Evolutionary conservation across 2,329 filamentous ascomycete species (phyloP).

Genomic region (Lasiodiplodia gonubiensis): DNA sequence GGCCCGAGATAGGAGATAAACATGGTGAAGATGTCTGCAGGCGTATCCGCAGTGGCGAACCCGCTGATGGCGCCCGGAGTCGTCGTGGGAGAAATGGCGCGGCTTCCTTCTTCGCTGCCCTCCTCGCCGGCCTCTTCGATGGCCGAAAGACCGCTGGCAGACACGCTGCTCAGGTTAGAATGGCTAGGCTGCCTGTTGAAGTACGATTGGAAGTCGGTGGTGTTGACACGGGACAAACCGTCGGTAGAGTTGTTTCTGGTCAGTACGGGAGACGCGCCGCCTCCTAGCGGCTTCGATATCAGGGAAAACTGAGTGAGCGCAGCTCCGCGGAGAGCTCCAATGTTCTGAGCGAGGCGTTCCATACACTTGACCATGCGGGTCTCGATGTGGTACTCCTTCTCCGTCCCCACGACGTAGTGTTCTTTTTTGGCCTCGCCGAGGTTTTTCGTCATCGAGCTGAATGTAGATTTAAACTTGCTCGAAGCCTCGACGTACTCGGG

Average conservation of each 20-base stretch:
- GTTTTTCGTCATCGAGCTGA: slow-evolving; percentile 74
- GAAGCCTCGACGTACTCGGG: slow-evolving; percentile 68
- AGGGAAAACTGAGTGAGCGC: slow-evolving; percentile 88
- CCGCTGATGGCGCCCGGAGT: slow-evolving; percentile 28
- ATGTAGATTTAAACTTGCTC: slow-evolving; percentile 68
- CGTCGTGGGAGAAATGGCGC: neutral
- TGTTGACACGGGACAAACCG: slow-evolving; percentile 8
- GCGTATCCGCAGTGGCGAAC: slow-evolving; percentile 51
- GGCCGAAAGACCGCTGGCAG: slow-evolving; percentile 41
- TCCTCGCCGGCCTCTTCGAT: slow-evolving; percentile 44
- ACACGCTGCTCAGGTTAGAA: slow-evolving; percentile 36
- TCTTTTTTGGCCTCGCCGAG: slow-evolving; percentile 87
- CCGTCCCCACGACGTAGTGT: slow-evolving; percentile 80
- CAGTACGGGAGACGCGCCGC: neutral
- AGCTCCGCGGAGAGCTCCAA: slow-evolving; percentile 88
- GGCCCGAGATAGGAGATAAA: slow-evolving; percentile 90
- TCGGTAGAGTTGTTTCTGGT: slow-evolving; percentile 6
- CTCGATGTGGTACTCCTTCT: slow-evolving; percentile 79
- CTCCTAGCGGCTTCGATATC: slow-evolving; percentile 62
- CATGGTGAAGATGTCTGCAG: slow-evolving; percentile 86
- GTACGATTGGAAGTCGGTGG: slow-evolving; percentile 9
- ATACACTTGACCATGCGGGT: slow-evolving; percentile 81
- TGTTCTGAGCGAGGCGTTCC: slow-evolving; percentile 82
- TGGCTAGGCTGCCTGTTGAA: slow-evolving; percentile 11
- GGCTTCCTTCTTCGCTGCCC: slow-evolving; percentile 6